Evolutionary conservation across 202 grass and related monocot genomes (phyloP), one percentile per base, ranked within the genome.

Genomic region (Panicum virgatum): DNA sequence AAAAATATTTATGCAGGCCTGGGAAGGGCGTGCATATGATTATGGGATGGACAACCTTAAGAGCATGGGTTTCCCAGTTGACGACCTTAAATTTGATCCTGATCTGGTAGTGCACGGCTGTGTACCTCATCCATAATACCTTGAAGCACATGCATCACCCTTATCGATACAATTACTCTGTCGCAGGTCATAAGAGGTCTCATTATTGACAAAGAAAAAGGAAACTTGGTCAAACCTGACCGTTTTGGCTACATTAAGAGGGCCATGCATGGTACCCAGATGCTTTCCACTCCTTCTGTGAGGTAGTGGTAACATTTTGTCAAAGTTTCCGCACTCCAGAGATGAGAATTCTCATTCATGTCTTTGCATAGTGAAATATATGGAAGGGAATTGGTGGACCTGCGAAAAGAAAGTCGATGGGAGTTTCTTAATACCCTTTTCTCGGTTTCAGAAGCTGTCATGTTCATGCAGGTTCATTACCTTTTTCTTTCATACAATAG

Each of bases 361-460:
- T 73, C 37, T 83, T 9, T 89, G 40, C 53, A 76, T 76, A 98
- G 95, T 91, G 92, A 94, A 79, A 98, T 98, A 91, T 98, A 98
- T 75, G 95, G 95, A 80, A 92, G 95, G 85, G 95, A 98, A 83
- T 70, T 98, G 84, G 88, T 98, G 80, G 95, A 98, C 88, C 85
- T 93, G 47, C 84, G 92, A 62, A 94, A 98, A 60, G 90, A 98
- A 92, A 88, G 80, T 78, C 86, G 84, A 82, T 98, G 95, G 95
- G 95, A 93, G 79, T 98, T 98, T 64, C 92, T 98, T 43, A 98
- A 98, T 78, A 98, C 92, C 82, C 64, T 93, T 93, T 98, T 98
- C 88, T 98, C 95, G 78, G 92, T 98, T 89, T 98, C 95, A 84
- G 95, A 98, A 91, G 95, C 92, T 84, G 95, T 98, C 69, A 98